Conservation (phyloP, 148 eudicot genomes). For the Vaccinium darrowii region DNA sequence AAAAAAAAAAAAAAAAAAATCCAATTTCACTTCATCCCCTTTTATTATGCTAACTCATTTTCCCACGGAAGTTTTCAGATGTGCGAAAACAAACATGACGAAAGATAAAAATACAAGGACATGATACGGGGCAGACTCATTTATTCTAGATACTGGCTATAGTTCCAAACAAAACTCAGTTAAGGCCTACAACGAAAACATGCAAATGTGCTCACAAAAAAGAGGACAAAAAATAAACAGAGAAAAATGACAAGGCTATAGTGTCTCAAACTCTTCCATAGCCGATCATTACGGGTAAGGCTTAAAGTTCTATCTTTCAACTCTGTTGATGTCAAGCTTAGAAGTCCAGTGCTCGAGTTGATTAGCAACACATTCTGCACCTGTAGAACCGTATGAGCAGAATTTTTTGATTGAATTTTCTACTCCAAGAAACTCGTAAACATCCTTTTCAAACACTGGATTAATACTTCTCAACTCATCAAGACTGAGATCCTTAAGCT, state of each 20-base stretch:
- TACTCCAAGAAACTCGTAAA: constrained; percentile 82
- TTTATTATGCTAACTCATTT: background rate
- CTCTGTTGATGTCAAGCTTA: constrained; percentile 44
- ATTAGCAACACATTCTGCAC: constrained; percentile 75
- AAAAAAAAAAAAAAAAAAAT: background rate
- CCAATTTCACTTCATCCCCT: background rate
- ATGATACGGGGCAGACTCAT: background rate
- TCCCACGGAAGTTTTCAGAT: background rate
- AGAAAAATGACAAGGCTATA: background rate
- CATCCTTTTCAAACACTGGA: constrained; percentile 62
- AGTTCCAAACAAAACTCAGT: background rate
- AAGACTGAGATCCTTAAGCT: constrained; percentile 71
- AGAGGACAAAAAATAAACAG: background rate
- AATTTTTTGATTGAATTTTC: constrained; percentile 88
- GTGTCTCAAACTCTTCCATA: background rate
- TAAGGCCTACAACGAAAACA: background rate
- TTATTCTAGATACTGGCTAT: background rate
- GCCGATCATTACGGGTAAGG: background rate
- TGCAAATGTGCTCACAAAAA: background rate
- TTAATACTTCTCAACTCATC: constrained; percentile 58
- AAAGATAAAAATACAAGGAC: background rate
- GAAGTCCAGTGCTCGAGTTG: constrained; percentile 72
- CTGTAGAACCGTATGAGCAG: constrained; percentile 90
- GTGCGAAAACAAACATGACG: background rate
- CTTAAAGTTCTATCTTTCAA: background rate